Base-by-base conservation (phyloP, 805 yeast species). In the Dipodascopsis uninucleata region DNA sequence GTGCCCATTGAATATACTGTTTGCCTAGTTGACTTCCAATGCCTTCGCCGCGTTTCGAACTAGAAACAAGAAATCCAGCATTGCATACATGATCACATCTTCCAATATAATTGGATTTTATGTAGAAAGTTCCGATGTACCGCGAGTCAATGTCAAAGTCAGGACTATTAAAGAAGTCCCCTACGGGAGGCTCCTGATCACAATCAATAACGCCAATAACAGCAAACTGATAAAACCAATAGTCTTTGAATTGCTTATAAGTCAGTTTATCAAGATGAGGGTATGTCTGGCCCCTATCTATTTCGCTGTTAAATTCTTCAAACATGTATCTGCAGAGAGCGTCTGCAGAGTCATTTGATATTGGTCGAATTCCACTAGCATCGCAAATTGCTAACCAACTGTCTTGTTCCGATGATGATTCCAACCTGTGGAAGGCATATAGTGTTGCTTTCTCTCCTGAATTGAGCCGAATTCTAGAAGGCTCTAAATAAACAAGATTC, bases 1-100 rank as follows among this genome's bases (percentile, higher is more conserved):
- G 89, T 0, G 93, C 96, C 77, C 82, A 79, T 39, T 66, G 61
- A 35, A 87, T 60, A 60, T 85, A 89, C 33, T 74, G 66, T 44
- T 67, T 67, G 4, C 94, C 97, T 59, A 89, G 59, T n/a, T 73
- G 73, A 28, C 67, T 71, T 1, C 96, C 96, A 12, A 85, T 64
- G 7, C 83, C 81, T 36, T 71, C 62, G 0, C 94, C 93, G 50
- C 97, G 72, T 21, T 68, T 67, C 0, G 52, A 52, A 6, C 71
- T 69, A 47, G 75, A 75, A 5, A 89, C 95, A 8, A 87, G 61
- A 59, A 89, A 89, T 0, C 94, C 96, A 0, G 81, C 96, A 61
- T 89, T 89, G 58, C 96, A 86, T 23, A 78, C 81, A 58, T 89
- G 96, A 0, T 93, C 78, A 52, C 90, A 81, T 46, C 95, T 74